Percentiles rank a stretch among this genome's conserved stretches.
Evolutionary conservation across 805 yeast species (phyloP).

Genomic region (Cyberlindnera amylophila): DNA sequence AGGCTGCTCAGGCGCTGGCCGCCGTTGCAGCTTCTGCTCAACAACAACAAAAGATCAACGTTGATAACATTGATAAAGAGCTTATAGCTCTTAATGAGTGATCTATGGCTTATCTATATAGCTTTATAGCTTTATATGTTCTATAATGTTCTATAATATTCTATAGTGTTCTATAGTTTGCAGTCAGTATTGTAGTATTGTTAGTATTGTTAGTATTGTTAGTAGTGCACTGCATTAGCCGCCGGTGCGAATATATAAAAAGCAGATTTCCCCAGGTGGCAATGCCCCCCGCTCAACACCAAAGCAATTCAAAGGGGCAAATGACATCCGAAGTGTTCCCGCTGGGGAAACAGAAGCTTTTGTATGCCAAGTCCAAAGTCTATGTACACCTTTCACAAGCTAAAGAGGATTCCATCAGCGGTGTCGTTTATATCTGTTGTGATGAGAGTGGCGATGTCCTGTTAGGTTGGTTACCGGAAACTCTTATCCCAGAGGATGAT

Average conservation of each 20-base stretch:
- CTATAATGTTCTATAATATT: background rate
- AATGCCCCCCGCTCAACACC: no score
- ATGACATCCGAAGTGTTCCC: conserved; percentile 12
- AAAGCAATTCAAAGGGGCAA: background rate
- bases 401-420: conserved; percentile 73
- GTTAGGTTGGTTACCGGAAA: conserved; percentile 69
- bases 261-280: no score
- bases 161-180: no score
- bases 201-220: no score
- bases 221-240: no score
- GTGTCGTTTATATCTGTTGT: conserved; percentile 63
- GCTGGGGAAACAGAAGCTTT: conserved; percentile 26
- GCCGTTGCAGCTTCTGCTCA: conserved; percentile 12
- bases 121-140: no score
- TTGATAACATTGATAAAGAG: conserved; percentile 26
- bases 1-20: conserved; percentile 16
- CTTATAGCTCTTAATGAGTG: conserved; percentile 20
- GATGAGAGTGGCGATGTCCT: conserved; percentile 53
- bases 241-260: no score
- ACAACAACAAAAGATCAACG: conserved; percentile 13
- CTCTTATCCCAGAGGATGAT: conserved; percentile 43
- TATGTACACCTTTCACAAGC: conserved; percentile 79
- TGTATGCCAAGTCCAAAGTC: conserved; percentile 60
- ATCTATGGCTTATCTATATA: no score
- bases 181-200: no score